phyloP scores from a whole-genome alignment of 2,329 filamentous ascomycete species.

The Aureobasidium zeae region DNA sequence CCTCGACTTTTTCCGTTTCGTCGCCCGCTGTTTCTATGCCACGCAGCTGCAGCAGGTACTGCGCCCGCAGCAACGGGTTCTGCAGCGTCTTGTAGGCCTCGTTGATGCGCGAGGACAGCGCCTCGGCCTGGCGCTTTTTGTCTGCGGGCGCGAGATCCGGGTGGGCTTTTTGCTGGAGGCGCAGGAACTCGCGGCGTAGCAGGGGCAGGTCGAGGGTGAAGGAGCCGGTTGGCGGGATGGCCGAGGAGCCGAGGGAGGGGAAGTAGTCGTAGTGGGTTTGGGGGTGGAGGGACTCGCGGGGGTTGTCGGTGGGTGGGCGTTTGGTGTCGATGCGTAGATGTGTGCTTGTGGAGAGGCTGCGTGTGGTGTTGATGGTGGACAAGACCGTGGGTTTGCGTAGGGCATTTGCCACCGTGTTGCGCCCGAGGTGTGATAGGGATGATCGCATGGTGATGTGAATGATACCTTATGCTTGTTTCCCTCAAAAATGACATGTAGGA shows the following conservation, averaged over 20 bases:
- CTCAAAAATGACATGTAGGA: too few species aligned
- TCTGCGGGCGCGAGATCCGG: conserved; percentile 53
- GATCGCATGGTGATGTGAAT: background rate
- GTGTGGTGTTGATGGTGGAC: background rate
- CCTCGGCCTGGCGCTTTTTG: conserved; percentile 57
- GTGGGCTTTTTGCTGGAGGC: conserved; percentile 67
- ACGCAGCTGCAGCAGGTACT: conserved; percentile 66
- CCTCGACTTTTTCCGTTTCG: conserved; percentile 61
- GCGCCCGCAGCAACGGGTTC: conserved; percentile 71
- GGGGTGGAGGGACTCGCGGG: conserved; percentile 18
- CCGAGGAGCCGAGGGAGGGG: conserved; percentile 61
- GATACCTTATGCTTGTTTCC: too few species aligned
- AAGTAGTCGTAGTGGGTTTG: conserved; percentile 80
- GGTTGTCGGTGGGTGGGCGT: background rate
- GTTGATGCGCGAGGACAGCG: conserved; percentile 75
- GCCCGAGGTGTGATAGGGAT: background rate
- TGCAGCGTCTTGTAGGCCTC: conserved; percentile 80
- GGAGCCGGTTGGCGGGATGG: conserved; percentile 66
- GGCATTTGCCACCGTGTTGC: background rate
- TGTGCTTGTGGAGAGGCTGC: background rate
- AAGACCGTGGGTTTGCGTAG: background rate
- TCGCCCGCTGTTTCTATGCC: conserved; percentile 73
- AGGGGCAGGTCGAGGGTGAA: conserved; percentile 64
- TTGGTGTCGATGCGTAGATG: background rate
- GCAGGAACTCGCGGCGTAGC: conserved; percentile 77